Evolutionary conservation across 805 yeast species (phyloP), one percentile per base, ranked within the genome.

Genomic region (Metschnikowia henanensis): DNA sequence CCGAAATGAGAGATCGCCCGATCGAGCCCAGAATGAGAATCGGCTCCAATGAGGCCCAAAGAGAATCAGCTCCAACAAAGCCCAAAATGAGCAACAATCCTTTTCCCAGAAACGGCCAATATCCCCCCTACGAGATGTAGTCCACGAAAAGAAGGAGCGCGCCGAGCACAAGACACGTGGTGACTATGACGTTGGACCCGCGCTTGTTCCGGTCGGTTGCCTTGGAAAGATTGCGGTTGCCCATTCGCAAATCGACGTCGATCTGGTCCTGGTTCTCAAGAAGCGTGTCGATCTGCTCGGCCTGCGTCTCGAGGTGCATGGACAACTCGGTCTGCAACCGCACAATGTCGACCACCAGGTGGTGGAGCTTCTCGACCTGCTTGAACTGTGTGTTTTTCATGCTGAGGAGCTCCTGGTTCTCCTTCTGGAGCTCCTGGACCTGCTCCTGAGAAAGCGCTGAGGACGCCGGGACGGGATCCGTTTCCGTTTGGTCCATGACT

Each of bases 291-390:
- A 90, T 84, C 59, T 79, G 82, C 41, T 84, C 84, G 5, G 84
- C 80, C 63, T 90, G 97, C 1, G 79, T 62, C 19, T 79, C 78
- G 37, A 90, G 69, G 59, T 91, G 95, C 42, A 82, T 70, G 10
- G 87, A 75, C 41, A 90, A 70, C 57, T 87, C 94, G 19, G 82
- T 72, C 57, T 90, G 92, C 49, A 91, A 62, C 42, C 82, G 78
- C 1, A 90, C 76, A 33, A 91, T 83, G 57, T 88, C 96, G 34
- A 81, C 59, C 62, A 84, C 80, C 1, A 87, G 77, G 21, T 68
- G 68, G 54, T 83, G 84, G 28, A 85, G 70, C 47, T 75, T 68
- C 47, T 78, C 80, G 6, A 83, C 84, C 47, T 81, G 80, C 31
- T 76, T 68, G 21, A 84, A 55, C 48, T 84, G 85, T 38, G 76